These are phyloP conservation scores for Hanseniaspora guilliermondii DNA, from an alignment of 805 yeast species.

Conservation along the genomic window DNA sequence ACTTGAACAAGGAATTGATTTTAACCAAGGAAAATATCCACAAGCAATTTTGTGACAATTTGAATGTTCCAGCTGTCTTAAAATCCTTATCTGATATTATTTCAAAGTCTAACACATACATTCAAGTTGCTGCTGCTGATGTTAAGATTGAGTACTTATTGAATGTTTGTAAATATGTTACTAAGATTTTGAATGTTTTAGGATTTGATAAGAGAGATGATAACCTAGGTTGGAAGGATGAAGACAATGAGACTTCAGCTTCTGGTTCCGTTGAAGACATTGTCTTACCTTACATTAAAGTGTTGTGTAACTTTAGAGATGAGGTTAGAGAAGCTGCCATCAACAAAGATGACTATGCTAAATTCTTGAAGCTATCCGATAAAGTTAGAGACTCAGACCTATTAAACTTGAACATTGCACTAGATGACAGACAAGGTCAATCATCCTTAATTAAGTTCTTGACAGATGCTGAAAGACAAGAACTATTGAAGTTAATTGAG, in stretches of 20 bases:
- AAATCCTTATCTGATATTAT: slow-evolving; percentile 56
- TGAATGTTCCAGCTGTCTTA: slow-evolving; percentile 66
- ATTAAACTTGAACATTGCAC: slow-evolving; percentile 61
- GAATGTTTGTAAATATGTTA: slow-evolving; percentile 55
- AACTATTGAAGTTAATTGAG: slow-evolving; percentile 43
- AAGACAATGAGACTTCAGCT: slow-evolving; percentile 16
- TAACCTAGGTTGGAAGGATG: slow-evolving; percentile 67
- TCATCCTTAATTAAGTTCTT: slow-evolving; percentile 78
- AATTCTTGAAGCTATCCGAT: slow-evolving; percentile 62
- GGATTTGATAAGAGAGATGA: slow-evolving; percentile 69
- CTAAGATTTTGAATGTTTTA: slow-evolving; percentile 53
- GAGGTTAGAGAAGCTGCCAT: slow-evolving; percentile 65
- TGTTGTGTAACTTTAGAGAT: slow-evolving; percentile 70
- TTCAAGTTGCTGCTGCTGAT: slow-evolving; percentile 40
- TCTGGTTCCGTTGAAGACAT: slow-evolving; percentile 43
- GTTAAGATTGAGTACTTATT: slow-evolving; percentile 53
- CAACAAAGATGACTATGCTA: slow-evolving; percentile 36
- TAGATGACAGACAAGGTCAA: slow-evolving; percentile 76
- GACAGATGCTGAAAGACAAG: slow-evolving; percentile 53
- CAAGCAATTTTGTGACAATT: slow-evolving; percentile 75
- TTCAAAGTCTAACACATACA: slow-evolving; percentile 58
- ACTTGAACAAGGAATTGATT: slow-evolving; percentile 39
- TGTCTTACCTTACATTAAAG: slow-evolving; percentile 68
- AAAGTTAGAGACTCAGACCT: slow-evolving; percentile 58
- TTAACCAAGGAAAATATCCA: slow-evolving; percentile 50